These are phyloP conservation scores for Ogataea trehalophila DNA, from an alignment of 805 yeast genomes.

Conservation along the genomic window DNA sequence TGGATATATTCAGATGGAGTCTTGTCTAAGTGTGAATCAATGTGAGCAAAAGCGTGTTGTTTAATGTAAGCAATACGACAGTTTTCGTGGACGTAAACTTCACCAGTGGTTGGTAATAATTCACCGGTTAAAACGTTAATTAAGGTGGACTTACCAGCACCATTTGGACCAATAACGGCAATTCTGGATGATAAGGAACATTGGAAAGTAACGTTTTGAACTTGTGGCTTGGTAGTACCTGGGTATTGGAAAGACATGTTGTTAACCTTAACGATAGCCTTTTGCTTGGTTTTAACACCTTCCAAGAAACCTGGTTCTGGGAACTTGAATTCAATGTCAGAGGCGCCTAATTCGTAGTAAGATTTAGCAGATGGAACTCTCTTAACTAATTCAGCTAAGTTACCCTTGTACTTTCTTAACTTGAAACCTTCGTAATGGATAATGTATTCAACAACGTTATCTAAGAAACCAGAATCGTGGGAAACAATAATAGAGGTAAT, in stretches of 20 bases:
- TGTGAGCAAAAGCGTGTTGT: slow-evolving; percentile 99
- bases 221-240: slow-evolving; percentile 97
- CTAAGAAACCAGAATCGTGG: slow-evolving; percentile 99
- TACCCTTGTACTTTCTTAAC: slow-evolving; percentile 99
- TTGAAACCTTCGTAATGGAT: slow-evolving; percentile 99
- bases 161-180: slow-evolving; percentile 99
- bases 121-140: slow-evolving; percentile 99
- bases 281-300: slow-evolving; percentile 99
- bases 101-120: slow-evolving; percentile 96
- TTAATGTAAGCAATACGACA: slow-evolving; percentile 99
- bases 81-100: slow-evolving; percentile 99
- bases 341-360: slow-evolving; percentile 97
- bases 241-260: slow-evolving; percentile 99
- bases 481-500: slow-evolving; percentile 98
- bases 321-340: slow-evolving; percentile 94
- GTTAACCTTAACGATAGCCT: slow-evolving; percentile 97
- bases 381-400: slow-evolving; percentile 97
- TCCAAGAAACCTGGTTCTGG: slow-evolving; percentile 99
- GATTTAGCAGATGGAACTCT: slow-evolving; percentile 98
- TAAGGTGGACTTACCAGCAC: slow-evolving; percentile 99
- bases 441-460: slow-evolving; percentile 94
- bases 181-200: slow-evolving; percentile 98
- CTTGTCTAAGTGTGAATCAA: slow-evolving; percentile 97
- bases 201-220: slow-evolving; percentile 90
- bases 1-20: slow-evolving; percentile 99